Evolutionary conservation across 345 rosid species (phyloP), one percentile per base, ranked within the genome.

Genomic region (Lenwebbia sp.): DNA sequence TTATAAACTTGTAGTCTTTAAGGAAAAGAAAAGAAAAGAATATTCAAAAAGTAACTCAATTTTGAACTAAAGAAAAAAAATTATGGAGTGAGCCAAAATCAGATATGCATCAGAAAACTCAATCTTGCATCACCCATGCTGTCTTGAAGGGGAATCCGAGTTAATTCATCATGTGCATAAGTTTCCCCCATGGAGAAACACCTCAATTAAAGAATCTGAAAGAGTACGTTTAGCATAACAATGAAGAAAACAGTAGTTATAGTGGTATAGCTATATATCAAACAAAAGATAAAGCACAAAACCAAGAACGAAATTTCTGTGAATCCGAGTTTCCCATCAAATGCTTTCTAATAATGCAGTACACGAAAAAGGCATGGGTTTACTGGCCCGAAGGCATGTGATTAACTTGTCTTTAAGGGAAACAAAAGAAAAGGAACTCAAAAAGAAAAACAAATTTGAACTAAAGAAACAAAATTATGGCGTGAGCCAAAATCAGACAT

Each of bases 101-200:
- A 17, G 25, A 83, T 12, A 28, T 74, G 83, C 87, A 86, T 86
- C 87, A 82, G 87, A 82, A 33, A 82, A 86, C 87, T 86, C 87
- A 7, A 82, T 51, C n/a, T 86, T 82, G 65, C 87, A 86, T 86
- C 87, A 86, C 37, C 85, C 87, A 49, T 82, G 33, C 55, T 60
- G 85, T 86, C 87, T 28, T 82, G 87, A 82, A 86, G 87, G 87
- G 87, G 87, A 86, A 86, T 86, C 82, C 87, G 82, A 86, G 87
- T 86, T 56, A 86, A 28, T 23, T 86, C 87, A 13, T 86, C 85
- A 86, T 82, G 26, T 50, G 87, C 86, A 85, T 33, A 25, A 50
- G 44, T 40, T 33, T 70, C 44, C 6, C 25, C 19, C 44, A 2
- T 0, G 25, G 47, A 8, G 47, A 70, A 19, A 70, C 13, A 33